Base-by-base conservation (phyloP, 495 filamentous ascomycete species). In the Neurospora sp. region DNA sequence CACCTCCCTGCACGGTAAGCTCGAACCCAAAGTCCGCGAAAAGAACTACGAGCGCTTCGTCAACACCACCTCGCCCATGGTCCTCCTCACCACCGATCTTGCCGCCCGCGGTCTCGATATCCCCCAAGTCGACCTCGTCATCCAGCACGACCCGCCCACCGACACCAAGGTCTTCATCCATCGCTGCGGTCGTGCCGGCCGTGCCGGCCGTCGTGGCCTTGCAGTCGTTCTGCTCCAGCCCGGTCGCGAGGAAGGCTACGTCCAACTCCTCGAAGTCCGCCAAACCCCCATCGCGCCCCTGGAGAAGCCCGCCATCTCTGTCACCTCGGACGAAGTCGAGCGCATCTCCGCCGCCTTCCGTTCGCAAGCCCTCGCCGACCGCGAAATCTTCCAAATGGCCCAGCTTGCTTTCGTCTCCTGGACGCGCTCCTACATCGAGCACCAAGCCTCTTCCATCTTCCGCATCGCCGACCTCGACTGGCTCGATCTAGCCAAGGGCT, bases 91-190 rank as follows among this genome's bases (percentile, higher is more conserved):
- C 1, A 85, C 85, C 71, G 83, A 87, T 74, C 78, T 86, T 40
- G 83, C 92, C 14, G 92, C 94, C 35, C 87, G 94, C 69, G 94
- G 94, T 39, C 88, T 99, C 18, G 96, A 99, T 77, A 97, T 99
- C 73, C 96, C 96, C 1, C 91, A 93, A 72, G 94, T 98, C 41
- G 96, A 99, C 81, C 87, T 98, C 8, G 95, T 98, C 39, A 86
- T 98, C 3, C 95, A 98, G 79, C 85, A 98, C 69, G 96, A 99
- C 77, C 91, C 94, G 0, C 96, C 96, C 1, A 91, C 89, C 39
- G 95, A 98, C 78, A 93, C 96, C 0, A 98, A 98, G 80, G 93
- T 91, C 44, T 98, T 98, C 81, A 90, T 99, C 71, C 96, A 99
- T 82, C 90, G 96, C 72, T 96, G 93, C 76, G 96, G 96, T 4